A percentile compares a stretch with the other conserved stretches of the same genome.
Conservation (phyloP, 306 rosid genomes). For the Potentilla sterilis region DNA sequence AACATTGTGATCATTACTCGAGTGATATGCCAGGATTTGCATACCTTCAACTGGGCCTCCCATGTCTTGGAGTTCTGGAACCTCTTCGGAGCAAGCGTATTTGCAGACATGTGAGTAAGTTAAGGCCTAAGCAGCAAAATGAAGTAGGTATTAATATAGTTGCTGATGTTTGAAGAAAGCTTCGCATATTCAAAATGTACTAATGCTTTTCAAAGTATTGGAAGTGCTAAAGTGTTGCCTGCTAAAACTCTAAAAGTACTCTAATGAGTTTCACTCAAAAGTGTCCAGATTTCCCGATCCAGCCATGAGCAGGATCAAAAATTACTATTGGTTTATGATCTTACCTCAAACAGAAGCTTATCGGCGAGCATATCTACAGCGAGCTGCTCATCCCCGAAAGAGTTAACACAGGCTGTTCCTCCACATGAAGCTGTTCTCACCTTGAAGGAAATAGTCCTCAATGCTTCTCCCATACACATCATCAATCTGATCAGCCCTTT, state of each 20-base stretch:
- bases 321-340: not conserved
- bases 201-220: not conserved
- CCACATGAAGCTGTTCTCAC: slow-evolving; percentile 98
- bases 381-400: slow-evolving; percentile 98
- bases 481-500: slow-evolving; percentile 83
- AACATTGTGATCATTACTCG: not conserved
- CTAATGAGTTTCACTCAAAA: not conserved
- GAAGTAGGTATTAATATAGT: not conserved
- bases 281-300: not conserved
- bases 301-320: not conserved
- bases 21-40: not conserved
- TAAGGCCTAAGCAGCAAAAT: slow-evolving; percentile 57
- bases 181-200: not conserved
- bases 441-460: slow-evolving; percentile 93
- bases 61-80: slow-evolving; percentile 96
- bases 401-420: slow-evolving; percentile 93
- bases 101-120: slow-evolving; percentile 88
- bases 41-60: slow-evolving; percentile 96
- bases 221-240: not conserved
- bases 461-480: slow-evolving; percentile 88
- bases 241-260: not conserved
- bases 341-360: slow-evolving; percentile 89
- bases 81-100: slow-evolving; percentile 97
- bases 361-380: slow-evolving; percentile 94
- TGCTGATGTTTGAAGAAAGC: not conserved